phyloP scores from a whole-genome alignment of 2,329 filamentous ascomycete genomes.

The Colletotrichum cuscutae region DNA sequence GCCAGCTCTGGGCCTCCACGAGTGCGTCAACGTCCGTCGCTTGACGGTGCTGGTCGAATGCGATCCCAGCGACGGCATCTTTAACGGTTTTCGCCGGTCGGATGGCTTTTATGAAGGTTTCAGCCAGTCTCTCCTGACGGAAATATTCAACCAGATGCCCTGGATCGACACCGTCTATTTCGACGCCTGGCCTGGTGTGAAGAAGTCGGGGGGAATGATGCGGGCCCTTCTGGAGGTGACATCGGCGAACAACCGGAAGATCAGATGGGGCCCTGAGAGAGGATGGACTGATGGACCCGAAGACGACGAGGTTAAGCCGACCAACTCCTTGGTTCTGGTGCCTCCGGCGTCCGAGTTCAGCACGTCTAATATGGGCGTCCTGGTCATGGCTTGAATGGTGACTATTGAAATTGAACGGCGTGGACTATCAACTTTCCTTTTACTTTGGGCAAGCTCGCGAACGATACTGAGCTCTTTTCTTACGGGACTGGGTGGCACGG shows the following conservation, averaged over 20 bases:
- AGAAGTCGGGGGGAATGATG: constrained; percentile 74
- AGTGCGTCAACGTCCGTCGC: constrained; percentile 68
- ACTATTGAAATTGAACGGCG: neutral
- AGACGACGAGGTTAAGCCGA: constrained; percentile 46
- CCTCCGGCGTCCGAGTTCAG: constrained; percentile 19
- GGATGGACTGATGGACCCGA: constrained; percentile 70
- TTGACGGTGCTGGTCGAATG: constrained; percentile 77
- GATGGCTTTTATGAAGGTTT: constrained; percentile 79
- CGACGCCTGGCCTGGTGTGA: constrained; percentile 74
- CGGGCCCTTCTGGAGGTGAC: constrained; percentile 65
- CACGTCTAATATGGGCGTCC: constrained; percentile 23
- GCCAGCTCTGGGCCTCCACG: constrained; percentile 68
- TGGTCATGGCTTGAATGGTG: constrained; percentile 30
- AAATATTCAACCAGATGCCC: constrained; percentile 67
- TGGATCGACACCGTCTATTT: constrained; percentile 71
- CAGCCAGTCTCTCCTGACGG: constrained; percentile 64
- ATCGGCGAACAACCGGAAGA: constrained; percentile 56
- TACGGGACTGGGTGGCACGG: neutral
- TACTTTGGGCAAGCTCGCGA: neutral
- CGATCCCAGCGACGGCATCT: constrained; percentile 75
- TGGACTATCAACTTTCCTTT: constrained; percentile 5
- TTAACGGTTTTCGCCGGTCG: constrained; percentile 73
- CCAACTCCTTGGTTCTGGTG: constrained; percentile 16
- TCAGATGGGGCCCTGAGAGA: constrained; percentile 75
- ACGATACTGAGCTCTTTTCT: neutral